Percentiles rank a stretch among this genome's conserved stretches.
Conservation (phyloP, 768 basidiomycete genomes). For the Pleurotus tuber-regium region DNA sequence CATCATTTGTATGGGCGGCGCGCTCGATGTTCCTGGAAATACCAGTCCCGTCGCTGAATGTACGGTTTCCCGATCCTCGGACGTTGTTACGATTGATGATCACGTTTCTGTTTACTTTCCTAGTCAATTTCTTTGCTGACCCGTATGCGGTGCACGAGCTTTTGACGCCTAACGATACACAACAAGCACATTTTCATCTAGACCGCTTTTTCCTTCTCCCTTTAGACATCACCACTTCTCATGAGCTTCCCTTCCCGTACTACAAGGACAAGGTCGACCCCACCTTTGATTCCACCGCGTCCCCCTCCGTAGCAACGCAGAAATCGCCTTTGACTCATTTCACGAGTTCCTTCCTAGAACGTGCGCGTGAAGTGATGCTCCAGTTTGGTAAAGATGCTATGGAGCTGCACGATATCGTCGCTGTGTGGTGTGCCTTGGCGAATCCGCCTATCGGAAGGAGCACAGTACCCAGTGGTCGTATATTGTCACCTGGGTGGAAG, state of each 20-base stretch:
- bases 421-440: slow-evolving; percentile 83
- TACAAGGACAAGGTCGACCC: slow-evolving; percentile 63
- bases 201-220: slow-evolving; percentile 71
- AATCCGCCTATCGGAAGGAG: slow-evolving; percentile 50
- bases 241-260: slow-evolving; percentile 70
- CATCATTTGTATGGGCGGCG: slow-evolving; percentile 93
- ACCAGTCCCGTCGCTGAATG: slow-evolving; percentile 82
- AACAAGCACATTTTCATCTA: slow-evolving; percentile 48
- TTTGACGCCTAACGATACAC: slow-evolving; percentile 34
- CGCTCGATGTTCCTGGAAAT: slow-evolving; percentile 89
- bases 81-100: neutral
- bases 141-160: slow-evolving; percentile 79
- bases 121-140: slow-evolving; percentile 88
- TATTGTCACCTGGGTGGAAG: slow-evolving; percentile 54
- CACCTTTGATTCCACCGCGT: slow-evolving; percentile 45
- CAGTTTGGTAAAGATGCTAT: slow-evolving; percentile 79
- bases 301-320: slow-evolving; percentile 41
- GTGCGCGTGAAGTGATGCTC: slow-evolving; percentile 75
- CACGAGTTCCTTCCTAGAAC: slow-evolving; percentile 75
- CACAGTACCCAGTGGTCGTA: slow-evolving; percentile 19
- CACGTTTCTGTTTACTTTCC: neutral
- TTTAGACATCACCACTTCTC: slow-evolving; percentile 79
- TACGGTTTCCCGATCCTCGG: slow-evolving; percentile 31
- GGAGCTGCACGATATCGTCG: slow-evolving; percentile 89
- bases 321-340: slow-evolving; percentile 73